Base-by-base conservation (phyloP, 78 protist species). In the Monosiga brevicollis region DNA sequence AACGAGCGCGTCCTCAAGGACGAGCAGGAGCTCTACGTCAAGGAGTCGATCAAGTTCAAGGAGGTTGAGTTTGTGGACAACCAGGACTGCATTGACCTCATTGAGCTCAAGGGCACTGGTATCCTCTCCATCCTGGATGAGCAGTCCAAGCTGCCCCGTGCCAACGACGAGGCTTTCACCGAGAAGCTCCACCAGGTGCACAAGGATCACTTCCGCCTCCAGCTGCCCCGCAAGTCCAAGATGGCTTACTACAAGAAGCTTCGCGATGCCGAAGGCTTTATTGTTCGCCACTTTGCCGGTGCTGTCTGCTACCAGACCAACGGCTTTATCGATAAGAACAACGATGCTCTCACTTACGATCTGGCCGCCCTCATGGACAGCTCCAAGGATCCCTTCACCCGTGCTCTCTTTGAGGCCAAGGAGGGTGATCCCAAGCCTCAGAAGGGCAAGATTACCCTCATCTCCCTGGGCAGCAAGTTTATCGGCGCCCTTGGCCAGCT, bases 21-120 rank as follows among this genome's bases (percentile, higher is more conserved):
- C 37, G 98, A 96, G 89, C 95, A 95, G 85, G 94, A 92, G 83
- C 92, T 92, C 73, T 95, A 95, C 91, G 38, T 75, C 41, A 9
- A 38, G 11, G 97, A 95, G 80, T 83, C 85, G 29, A 90, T 95
- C 93, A 87, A 88, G 81, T 95, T 92, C 95, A 81, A 87, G 11
- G 84, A 84, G 54, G 83, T 91, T 42, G 91, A 91, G 79, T 93
- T 87, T 49, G 93, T 90, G 42, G 96, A 93, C 75, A 85, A 85
- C 41, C 79, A 91, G 85, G 92, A 94, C 54, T 74, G 86, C 82
- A 91, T 95, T 75, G 95, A 93, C 78, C 90, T 95, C 38, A 89
- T 95, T 41, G 95, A 94, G 81, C 71, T n/a, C 79, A 10, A 41
- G 73, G 87, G 87, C 74, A 49, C 83, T 42, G 96, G 96, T 72